Conservation (phyloP, 2,329 filamentous ascomycete species). For the Fusarium xyrophilum region DNA sequence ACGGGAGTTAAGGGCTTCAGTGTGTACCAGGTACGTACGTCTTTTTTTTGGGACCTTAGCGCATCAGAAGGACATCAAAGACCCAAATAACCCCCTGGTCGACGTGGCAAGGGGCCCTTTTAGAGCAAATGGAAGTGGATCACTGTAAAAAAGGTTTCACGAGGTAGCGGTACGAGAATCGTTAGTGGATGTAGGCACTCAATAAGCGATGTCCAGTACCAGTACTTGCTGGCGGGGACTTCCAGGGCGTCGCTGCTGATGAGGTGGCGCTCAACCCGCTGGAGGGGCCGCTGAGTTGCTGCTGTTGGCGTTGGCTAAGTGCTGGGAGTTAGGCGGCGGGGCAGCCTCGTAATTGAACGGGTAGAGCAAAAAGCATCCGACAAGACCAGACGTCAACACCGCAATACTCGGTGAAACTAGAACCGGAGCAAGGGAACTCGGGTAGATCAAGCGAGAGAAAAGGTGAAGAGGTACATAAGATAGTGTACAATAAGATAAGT, state of each 20-base stretch:
- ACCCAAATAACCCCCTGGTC: slow-evolving; percentile 25
- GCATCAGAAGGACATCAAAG: slow-evolving; percentile 19
- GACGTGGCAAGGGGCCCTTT: slow-evolving; percentile 28
- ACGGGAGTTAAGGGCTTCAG: slow-evolving; percentile 14
- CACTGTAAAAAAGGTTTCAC: slow-evolving; percentile 3
- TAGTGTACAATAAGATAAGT: background rate
- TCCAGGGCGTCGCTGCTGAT: slow-evolving; percentile 15
- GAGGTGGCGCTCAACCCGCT: slow-evolving; percentile 33
- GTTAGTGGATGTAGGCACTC: background rate
- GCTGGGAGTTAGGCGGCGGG: slow-evolving; percentile 27
- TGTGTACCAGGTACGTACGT: slow-evolving; percentile 14
- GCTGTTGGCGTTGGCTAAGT: slow-evolving; percentile 12
- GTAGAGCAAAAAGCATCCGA: slow-evolving; percentile 9
- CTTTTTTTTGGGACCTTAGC: slow-evolving; percentile 20
- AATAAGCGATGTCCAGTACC: slow-evolving; percentile 12
- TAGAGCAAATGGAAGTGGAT: slow-evolving; percentile 14
- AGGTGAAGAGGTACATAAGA: background rate
- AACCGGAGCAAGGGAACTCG: slow-evolving; percentile 2
- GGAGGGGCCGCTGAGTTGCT: slow-evolving; percentile 24
- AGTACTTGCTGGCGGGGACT: slow-evolving; percentile 17
- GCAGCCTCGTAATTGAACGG: slow-evolving; percentile 31
- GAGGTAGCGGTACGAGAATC: slow-evolving; percentile 26
- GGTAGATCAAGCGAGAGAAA: slow-evolving; percentile 5
- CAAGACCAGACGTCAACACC: slow-evolving; percentile 10
- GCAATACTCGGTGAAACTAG: slow-evolving; percentile 25